Percentiles rank a stretch among this genome's conserved stretches.
These are phyloP conservation scores for Tulasnella sp. DNA, from an alignment of 768 basidiomycete genomes.

Conservation along the genomic window DNA sequence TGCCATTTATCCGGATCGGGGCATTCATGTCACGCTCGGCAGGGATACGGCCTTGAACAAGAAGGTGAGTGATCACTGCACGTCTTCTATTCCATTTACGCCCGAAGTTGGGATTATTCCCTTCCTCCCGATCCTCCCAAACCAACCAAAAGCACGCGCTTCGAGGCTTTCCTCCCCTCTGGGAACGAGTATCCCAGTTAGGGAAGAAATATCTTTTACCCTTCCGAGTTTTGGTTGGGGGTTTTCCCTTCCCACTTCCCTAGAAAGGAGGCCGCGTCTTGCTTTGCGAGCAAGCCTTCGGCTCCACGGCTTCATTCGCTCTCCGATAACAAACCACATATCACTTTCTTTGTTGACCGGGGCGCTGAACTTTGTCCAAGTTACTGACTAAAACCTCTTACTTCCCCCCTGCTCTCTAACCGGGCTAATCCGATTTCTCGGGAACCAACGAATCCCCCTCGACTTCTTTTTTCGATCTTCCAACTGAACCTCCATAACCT, in stretches of 20 bases:
- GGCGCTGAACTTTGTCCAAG: not conserved
- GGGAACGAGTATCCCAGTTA: not conserved
- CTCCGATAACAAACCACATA: not conserved
- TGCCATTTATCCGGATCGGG: slow-evolving; percentile 14
- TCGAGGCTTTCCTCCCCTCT: not conserved
- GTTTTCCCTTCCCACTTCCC: slow-evolving; percentile 2
- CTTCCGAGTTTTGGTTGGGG: not conserved
- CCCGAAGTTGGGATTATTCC: not conserved
- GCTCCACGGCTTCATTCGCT: not conserved
- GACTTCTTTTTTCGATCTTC: not conserved
- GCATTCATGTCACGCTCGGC: not conserved
- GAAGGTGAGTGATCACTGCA: slow-evolving; percentile 22
- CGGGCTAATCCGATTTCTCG: not conserved
- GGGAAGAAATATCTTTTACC: not conserved
- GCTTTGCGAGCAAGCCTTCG: not conserved
- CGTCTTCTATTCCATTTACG: not conserved
- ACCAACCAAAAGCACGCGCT: not conserved
- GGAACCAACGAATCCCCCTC: not conserved
- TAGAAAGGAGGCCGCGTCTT: not conserved
- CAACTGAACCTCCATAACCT: not conserved
- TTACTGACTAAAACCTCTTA: not conserved
- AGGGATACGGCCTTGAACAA: slow-evolving; percentile 33
- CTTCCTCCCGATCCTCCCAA: not conserved
- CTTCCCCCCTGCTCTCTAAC: not conserved
- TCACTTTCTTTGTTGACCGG: not conserved